These are phyloP conservation scores for Elaphomyces granulatus DNA, from an alignment of 495 filamentous ascomycete genomes.

Conservation along the genomic window DNA sequence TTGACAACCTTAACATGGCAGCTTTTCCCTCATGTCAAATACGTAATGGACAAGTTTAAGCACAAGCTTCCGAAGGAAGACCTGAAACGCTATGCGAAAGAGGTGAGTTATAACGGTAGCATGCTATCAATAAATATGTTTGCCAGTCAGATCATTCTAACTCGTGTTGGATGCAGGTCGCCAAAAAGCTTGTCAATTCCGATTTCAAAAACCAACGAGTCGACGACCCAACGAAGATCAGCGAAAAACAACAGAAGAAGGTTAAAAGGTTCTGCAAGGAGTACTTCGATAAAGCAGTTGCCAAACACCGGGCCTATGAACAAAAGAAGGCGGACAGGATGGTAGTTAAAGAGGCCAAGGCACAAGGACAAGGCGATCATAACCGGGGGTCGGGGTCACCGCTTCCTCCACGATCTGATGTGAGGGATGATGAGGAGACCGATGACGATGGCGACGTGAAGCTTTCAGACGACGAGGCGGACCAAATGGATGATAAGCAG, in stretches of 20 bases:
- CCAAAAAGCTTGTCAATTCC: constrained; percentile 74
- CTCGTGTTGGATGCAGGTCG: constrained; percentile 27
- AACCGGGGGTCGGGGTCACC: constrained; percentile 9
- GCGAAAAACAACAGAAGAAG: constrained; percentile 62
- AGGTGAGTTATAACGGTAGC: constrained; percentile 32
- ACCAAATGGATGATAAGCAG: constrained; percentile 15
- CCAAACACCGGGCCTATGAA: constrained; percentile 57
- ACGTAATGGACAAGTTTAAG: constrained; percentile 73
- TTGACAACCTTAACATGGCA: too few relatives aligned
- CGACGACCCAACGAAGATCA: constrained; percentile 64
- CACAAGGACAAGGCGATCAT: constrained; percentile 15
- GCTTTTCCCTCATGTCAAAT: constrained; percentile 72
- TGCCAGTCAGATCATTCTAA: constrained; percentile 4
- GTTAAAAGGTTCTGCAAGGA: constrained; percentile 69
- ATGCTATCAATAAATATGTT: not conserved
- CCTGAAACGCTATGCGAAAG: constrained; percentile 74
- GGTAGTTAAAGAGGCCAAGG: constrained; percentile 15
- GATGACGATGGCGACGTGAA: constrained; percentile 31
- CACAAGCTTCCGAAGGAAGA: constrained; percentile 75
- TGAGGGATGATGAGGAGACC: constrained; percentile 8
- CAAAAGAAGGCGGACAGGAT: constrained; percentile 44
- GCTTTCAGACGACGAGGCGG: constrained; percentile 43
- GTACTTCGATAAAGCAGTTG: constrained; percentile 72
- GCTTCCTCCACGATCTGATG: constrained; percentile 4
- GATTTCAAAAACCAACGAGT: constrained; percentile 83